Percentiles rank a stretch among this genome's conserved stretches.
phyloP scores from a whole-genome alignment of 1,284 basidiomycete species.

The Wallemia mellicola region DNA sequence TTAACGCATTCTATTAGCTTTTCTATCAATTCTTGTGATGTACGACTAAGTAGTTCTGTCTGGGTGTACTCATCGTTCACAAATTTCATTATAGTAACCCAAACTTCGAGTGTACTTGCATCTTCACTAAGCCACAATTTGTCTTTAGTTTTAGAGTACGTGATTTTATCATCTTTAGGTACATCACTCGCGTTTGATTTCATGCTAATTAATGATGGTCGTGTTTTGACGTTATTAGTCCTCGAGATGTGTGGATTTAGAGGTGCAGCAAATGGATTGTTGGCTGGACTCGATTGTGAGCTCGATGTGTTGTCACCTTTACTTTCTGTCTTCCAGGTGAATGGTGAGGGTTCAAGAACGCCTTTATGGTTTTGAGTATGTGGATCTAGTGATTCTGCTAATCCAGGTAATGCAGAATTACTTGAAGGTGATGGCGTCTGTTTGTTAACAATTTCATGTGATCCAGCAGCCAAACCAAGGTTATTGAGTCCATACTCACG shows the following conservation, averaged over 20 bases:
- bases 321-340: too few relatives aligned
- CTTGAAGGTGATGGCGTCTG: background rate
- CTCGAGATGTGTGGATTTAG: too few relatives aligned
- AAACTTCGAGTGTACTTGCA: background rate
- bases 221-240: too few relatives aligned
- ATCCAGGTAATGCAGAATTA: background rate
- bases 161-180: background rate
- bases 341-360: too few relatives aligned
- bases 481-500: background rate
- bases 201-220: too few relatives aligned
- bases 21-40: background rate
- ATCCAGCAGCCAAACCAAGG: background rate
- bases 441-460: background rate
- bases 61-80: background rate
- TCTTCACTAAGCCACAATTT: background rate
- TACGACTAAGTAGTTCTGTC: background rate
- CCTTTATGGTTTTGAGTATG: background rate
- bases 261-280: too few relatives aligned
- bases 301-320: too few relatives aligned
- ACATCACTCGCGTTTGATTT: too few relatives aligned
- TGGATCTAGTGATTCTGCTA: background rate
- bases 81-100: background rate
- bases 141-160: background rate
- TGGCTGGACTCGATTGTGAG: too few relatives aligned
- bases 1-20: background rate